phyloP scores from a whole-genome alignment of 495 filamentous ascomycete genomes.

The Evernia prunastri region DNA sequence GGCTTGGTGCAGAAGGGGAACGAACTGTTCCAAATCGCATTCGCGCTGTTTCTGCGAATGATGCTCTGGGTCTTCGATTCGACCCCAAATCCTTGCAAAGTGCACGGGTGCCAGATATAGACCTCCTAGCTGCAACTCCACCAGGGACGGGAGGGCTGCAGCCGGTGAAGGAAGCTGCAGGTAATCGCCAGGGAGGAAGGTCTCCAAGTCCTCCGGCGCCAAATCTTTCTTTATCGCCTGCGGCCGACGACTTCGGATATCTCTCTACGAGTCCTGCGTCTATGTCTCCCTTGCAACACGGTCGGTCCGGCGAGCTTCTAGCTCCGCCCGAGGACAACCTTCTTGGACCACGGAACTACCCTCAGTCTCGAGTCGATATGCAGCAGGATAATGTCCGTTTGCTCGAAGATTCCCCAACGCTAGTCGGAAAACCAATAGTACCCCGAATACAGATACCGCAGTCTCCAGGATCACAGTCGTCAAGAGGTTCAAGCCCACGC shows the following conservation, averaged over 20 bases:
- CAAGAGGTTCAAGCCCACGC: conserved; percentile 31
- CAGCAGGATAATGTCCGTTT: conserved; percentile 8
- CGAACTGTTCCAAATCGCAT: conserved; percentile 34
- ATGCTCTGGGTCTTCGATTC: conserved; percentile 42
- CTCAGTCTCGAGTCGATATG: conserved; percentile 4
- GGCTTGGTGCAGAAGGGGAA: conserved; percentile 29
- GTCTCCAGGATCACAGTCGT: conserved; percentile 22
- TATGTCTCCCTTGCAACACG: conserved; percentile 15
- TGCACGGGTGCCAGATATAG: conserved; percentile 24
- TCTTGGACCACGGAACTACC: conserved; percentile 3
- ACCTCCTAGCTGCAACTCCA: conserved; percentile 18
- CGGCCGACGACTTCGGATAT: conserved; percentile 18
- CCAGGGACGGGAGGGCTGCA: conserved; percentile 15
- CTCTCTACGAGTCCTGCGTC: conserved; percentile 25
- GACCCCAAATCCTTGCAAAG: conserved; percentile 33
- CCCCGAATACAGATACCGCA: conserved; percentile 21
- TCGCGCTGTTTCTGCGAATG: conserved; percentile 64
- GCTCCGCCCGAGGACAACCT: conserved; percentile 22
- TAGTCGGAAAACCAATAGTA: conserved; percentile 13
- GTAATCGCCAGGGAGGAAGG: conserved; percentile 9
- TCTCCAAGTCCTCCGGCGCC: conserved; percentile 18
- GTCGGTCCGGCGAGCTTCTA: conserved; percentile 18
- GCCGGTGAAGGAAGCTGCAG: conserved; percentile 4
- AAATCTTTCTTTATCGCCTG: conserved; percentile 20
- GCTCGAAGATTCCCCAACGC: conserved; percentile 7